A percentile compares a stretch with the other conserved stretches of the same genome.
phyloP scores from a whole-genome alignment of 129 eudicot species.

The Tagetes patula region DNA sequence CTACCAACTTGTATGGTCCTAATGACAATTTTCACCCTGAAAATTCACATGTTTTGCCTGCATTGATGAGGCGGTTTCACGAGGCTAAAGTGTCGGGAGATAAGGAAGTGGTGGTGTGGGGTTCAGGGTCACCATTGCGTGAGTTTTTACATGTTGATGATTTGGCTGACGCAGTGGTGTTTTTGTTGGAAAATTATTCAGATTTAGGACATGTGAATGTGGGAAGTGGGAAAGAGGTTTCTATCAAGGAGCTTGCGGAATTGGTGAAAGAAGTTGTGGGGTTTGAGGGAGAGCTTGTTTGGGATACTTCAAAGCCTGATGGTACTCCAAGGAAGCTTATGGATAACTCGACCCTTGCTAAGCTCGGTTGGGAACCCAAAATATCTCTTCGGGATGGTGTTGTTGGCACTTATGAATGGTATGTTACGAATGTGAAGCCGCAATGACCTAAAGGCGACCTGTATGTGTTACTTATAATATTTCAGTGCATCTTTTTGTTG shows the following conservation, averaged over 20 bases:
- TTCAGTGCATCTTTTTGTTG: background rate
- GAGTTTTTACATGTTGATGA: slow-evolving; percentile 97
- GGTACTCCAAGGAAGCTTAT: slow-evolving; percentile 99
- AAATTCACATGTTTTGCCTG: slow-evolving; percentile 93
- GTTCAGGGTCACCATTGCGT: slow-evolving; percentile 76
- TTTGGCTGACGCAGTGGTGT: slow-evolving; percentile 81
- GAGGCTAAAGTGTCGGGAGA: slow-evolving; percentile 65
- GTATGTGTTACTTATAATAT: no score
- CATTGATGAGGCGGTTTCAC: slow-evolving; percentile 81
- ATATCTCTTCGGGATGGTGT: slow-evolving; percentile 80
- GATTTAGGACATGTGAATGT: slow-evolving; percentile 93
- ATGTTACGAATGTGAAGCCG: slow-evolving; percentile 43
- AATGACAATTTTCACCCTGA: slow-evolving; percentile 95
- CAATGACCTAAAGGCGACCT: no score
- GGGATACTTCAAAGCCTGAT: slow-evolving; percentile 88
- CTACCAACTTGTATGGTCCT: slow-evolving; percentile 87
- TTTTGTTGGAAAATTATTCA: slow-evolving; percentile 74
- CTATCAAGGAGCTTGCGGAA: slow-evolving; percentile 88
- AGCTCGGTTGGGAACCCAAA: slow-evolving; percentile 85
- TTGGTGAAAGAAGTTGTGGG: slow-evolving; percentile 93
- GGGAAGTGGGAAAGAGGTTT: slow-evolving; percentile 97
- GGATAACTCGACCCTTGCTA: slow-evolving; percentile 74
- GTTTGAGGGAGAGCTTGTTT: slow-evolving; percentile 74
- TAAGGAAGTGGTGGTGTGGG: slow-evolving; percentile 97
- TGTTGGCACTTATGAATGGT: slow-evolving; percentile 87